Percentiles rank a stretch among this genome's conserved stretches.
These are phyloP conservation scores for Phoenix dactylifera DNA, from an alignment of 176 grass and related monocot genomes.

Conservation along the genomic window DNA sequence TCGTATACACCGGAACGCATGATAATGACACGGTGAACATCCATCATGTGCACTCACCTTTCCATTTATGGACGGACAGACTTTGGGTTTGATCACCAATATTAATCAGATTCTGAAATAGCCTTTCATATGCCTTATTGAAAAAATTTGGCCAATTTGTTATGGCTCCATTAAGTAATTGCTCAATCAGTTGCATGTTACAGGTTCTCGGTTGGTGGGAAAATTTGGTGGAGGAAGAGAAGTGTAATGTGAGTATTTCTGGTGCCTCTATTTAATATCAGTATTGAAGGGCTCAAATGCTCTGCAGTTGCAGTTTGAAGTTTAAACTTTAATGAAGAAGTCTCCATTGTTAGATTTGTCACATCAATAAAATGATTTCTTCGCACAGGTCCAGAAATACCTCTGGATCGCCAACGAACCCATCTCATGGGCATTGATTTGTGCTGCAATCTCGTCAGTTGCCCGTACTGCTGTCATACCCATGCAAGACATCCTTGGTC, in stretches of 20 bases:
- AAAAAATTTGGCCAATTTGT: no score
- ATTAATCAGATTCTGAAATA: no score
- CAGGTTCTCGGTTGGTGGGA: slow-evolving; percentile 84
- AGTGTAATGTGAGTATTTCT: slow-evolving; percentile 41
- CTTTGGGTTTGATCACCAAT: no score
- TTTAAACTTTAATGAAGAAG: no score
- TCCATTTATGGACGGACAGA: no score
- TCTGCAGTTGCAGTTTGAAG: no score
- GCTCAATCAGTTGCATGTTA: not conserved
- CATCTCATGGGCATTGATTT: slow-evolving; percentile 63
- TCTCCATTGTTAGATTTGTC: no score
- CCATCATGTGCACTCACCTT: no score
- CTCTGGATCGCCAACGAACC: slow-evolving; percentile 29
- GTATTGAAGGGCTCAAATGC: no score
- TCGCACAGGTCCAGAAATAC: slow-evolving; percentile 60
- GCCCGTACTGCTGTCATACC: slow-evolving; percentile 62
- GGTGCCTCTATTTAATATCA: no score
- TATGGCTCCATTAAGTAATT: no score
- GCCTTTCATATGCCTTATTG: no score
- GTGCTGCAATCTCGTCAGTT: slow-evolving; percentile 52
- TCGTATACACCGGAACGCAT: slow-evolving; percentile 96
- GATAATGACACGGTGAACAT: slow-evolving; percentile 82
- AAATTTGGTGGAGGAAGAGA: slow-evolving; percentile 55
- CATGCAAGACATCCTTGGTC: slow-evolving; percentile 80
- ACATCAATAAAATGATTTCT: not conserved